Percentiles rank a stretch among this genome's conserved stretches.
These are phyloP conservation scores for Eragrostis tef DNA, from an alignment of 202 grass and related monocot species.

Conservation along the genomic window DNA sequence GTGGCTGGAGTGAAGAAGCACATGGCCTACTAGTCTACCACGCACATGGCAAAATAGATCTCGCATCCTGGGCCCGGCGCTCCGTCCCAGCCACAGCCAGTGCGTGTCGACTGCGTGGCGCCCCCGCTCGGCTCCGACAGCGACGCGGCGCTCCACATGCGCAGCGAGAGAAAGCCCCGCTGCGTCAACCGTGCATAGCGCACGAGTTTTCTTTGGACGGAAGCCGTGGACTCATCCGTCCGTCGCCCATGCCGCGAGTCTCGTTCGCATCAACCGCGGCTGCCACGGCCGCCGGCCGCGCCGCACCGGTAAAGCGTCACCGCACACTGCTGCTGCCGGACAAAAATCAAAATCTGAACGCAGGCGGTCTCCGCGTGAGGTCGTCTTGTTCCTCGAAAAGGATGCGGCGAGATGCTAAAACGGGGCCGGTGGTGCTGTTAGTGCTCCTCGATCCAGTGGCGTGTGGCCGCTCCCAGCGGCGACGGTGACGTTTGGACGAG, in stretches of 20 bases:
- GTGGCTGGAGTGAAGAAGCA: constrained; percentile 2
- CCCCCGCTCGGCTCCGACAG: not conserved
- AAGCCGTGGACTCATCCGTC: not conserved
- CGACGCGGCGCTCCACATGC: constrained; percentile 2
- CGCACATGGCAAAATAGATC: not conserved
- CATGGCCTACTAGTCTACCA: not conserved
- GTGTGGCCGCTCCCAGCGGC: not conserved
- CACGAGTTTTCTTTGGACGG: not conserved
- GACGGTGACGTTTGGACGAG: not conserved
- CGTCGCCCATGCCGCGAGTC: not conserved
- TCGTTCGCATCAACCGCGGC: not conserved
- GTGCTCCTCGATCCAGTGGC: constrained; percentile 1
- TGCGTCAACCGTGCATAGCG: not conserved
- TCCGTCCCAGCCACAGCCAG: not conserved
- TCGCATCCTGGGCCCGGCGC: not conserved
- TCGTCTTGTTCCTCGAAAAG: not conserved
- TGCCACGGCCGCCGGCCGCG: not conserved
- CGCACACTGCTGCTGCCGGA: not conserved
- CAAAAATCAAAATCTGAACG: not conserved
- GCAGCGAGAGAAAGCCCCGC: not conserved
- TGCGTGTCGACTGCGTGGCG: no score
- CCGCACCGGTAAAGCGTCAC: no score
- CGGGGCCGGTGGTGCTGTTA: not conserved
- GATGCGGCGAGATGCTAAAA: not conserved
- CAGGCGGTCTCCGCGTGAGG: not conserved